These are phyloP conservation scores for Candida silvatica DNA, from an alignment of 805 yeast species.

Conservation along the genomic window DNA sequence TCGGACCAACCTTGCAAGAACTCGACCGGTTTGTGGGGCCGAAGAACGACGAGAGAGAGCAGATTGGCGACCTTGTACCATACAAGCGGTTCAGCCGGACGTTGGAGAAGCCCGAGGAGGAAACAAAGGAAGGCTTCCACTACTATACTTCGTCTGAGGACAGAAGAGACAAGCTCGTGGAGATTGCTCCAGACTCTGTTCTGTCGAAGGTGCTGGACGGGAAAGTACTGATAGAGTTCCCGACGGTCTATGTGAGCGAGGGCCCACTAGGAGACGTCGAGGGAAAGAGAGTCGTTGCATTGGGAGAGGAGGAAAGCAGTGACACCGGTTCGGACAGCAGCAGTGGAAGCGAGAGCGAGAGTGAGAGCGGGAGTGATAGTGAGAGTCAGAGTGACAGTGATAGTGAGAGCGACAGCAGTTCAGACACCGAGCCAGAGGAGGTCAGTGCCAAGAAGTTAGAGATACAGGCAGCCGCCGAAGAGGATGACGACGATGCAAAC, in stretches of 20 bases:
- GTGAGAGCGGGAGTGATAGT: background rate
- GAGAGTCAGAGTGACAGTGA: background rate
- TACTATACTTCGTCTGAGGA: constrained; percentile 8
- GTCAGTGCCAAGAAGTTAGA: background rate
- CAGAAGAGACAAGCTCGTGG: constrained; percentile 24
- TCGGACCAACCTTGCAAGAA: constrained; percentile 15
- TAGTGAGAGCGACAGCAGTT: background rate
- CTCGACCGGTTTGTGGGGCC: constrained; percentile 24
- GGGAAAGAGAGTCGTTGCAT: background rate
- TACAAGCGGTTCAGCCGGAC: constrained; percentile 6
- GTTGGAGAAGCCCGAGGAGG: background rate
- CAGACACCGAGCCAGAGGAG: background rate
- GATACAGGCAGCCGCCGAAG: background rate
- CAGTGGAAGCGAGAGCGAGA: background rate
- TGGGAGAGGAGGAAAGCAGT: background rate
- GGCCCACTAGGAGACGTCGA: background rate
- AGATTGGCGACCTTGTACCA: constrained; percentile 34
- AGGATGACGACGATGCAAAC: constrained; percentile 2
- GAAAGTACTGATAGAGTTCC: constrained; percentile 65
- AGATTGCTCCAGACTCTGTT: constrained; percentile 14
- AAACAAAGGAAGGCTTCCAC: constrained; percentile 2
- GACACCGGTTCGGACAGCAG: too few relatives aligned
- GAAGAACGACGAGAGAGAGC: constrained; percentile 30
- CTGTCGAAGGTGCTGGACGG: constrained; percentile 45
- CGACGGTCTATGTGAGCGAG: constrained; percentile 49